Evolutionary conservation across 2,329 filamentous ascomycete genomes (phyloP), one percentile per base, ranked within the genome.

Genomic region (Fusarium clavum): DNA sequence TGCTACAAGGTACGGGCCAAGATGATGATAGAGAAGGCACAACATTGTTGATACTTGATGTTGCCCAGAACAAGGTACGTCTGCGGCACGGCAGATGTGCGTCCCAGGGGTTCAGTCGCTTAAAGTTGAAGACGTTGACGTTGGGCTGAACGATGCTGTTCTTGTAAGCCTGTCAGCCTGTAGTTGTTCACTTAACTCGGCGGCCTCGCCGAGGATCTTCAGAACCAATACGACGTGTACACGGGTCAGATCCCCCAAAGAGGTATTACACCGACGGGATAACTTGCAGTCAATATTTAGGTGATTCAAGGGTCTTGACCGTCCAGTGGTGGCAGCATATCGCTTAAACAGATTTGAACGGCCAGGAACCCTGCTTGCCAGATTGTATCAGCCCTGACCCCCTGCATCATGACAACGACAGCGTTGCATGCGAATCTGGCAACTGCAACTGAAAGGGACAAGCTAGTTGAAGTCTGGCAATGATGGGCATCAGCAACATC

Each of bases 351-450:
- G 41, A 58, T 40, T 59, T 60, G 55, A 54, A 57, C 38, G 45
- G 48, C 30, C 24, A 63, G n/a, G 24, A 45, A 67, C 67, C 67
- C 64, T 69, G 68, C 58, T 60, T 64, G 61, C 59, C 58, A 67
- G 65, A 56, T 57, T 51, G 34, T 38, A 49, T 27, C 45, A 61
- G 63, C 51, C 70, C 66, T 61, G 56, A 49, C 46, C 47, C 56
- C 46, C 40, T 72, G 66, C 32, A 61, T 56, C 51, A 34, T 66
- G 45, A 53, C 64, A 67, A 34, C 62, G 40, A 53, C 64, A 67
- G 57, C 57, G 72, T 75, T 47, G 69, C 57, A 74, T 72, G 59
- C 41, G 61, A 74, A 75, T 73, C 73, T 75, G 71, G 57, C 69
- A 65, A 64, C 47, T 67, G 70, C 53, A 54, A 57, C 49, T 41